Conservation (phyloP, 2,329 filamentous ascomycete genomes). For the Zelopaecilomyces penicillatus region DNA sequence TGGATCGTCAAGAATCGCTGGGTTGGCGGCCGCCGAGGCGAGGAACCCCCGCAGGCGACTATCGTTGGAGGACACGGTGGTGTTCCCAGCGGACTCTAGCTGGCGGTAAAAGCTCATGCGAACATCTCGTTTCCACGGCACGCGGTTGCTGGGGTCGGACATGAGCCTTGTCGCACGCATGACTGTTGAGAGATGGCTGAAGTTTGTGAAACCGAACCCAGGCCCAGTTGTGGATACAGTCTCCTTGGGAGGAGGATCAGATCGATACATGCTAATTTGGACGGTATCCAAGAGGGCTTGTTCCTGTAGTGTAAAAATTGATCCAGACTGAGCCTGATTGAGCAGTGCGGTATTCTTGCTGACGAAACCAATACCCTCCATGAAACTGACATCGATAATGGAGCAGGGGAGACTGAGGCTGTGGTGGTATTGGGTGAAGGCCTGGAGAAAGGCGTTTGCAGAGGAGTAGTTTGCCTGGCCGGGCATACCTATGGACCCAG, state of each 20-base stretch:
- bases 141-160: constrained; percentile 1
- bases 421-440: constrained; percentile 13
- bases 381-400: constrained; percentile 5
- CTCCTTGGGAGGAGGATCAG: not conserved
- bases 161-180: constrained; percentile 6
- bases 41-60: not conserved
- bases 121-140: constrained; percentile 4
- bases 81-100: not conserved
- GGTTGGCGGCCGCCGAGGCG: not conserved
- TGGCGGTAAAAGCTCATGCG: constrained; percentile 1
- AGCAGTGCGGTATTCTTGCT: not conserved
- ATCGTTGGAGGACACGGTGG: not conserved
- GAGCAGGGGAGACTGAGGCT: constrained; percentile 4
- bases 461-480: constrained; percentile 23
- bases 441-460: constrained; percentile 24
- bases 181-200: constrained; percentile 2
- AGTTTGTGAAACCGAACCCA: not conserved
- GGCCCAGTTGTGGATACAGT: not conserved
- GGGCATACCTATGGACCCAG: constrained; percentile 16
- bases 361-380: constrained; percentile 3
- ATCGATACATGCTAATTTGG: not conserved
- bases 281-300: not conserved
- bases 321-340: not conserved
- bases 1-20: not conserved
- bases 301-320: not conserved